phyloP scores from a whole-genome alignment of 73 alveolate species.

The Paramecium bursaria region DNA sequence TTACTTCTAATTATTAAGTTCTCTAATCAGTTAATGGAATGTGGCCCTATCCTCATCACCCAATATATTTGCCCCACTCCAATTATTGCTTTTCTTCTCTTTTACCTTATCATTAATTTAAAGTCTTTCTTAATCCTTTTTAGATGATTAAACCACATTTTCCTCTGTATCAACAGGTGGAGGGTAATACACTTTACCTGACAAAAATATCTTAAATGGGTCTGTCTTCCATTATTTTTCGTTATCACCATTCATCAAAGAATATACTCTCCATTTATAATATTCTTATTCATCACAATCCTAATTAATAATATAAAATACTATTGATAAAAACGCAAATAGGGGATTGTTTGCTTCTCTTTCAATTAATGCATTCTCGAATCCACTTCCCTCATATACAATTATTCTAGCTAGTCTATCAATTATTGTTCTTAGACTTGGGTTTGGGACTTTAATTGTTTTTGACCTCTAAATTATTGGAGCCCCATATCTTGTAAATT shows the following conservation, averaged over 20 bases:
- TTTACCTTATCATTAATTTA: neutral
- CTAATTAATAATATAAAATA: neutral
- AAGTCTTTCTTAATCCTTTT: constrained; percentile 29
- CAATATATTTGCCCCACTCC: too few species aligned
- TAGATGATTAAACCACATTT: constrained; percentile 17
- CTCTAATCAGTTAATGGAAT: constrained; percentile 24
- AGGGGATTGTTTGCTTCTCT: constrained; percentile 17
- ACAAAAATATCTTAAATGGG: constrained; percentile 47
- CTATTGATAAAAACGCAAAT: constrained; percentile 33
- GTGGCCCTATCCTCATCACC: constrained; percentile 48
- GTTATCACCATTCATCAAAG: constrained; percentile 61
- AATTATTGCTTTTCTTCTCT: too few species aligned
- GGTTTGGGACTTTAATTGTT: constrained; percentile 26
- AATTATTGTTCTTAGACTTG: constrained; percentile 6
- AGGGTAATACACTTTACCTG: constrained; percentile 52
- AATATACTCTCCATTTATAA: constrained; percentile 68
- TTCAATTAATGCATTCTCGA: neutral
- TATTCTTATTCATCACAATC: constrained; percentile 58
- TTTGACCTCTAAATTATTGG: neutral
- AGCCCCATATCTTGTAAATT: constrained; percentile 6
- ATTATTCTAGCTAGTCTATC: constrained; percentile 42
- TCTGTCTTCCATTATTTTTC: constrained; percentile 67
- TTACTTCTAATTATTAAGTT: constrained; percentile 56
- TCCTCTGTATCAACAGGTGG: constrained; percentile 58
- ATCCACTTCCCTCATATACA: constrained; percentile 3